These are phyloP conservation scores for Calcarisporium arbuscula DNA, from an alignment of 2,329 filamentous ascomycete genomes.

Conservation along the genomic window DNA sequence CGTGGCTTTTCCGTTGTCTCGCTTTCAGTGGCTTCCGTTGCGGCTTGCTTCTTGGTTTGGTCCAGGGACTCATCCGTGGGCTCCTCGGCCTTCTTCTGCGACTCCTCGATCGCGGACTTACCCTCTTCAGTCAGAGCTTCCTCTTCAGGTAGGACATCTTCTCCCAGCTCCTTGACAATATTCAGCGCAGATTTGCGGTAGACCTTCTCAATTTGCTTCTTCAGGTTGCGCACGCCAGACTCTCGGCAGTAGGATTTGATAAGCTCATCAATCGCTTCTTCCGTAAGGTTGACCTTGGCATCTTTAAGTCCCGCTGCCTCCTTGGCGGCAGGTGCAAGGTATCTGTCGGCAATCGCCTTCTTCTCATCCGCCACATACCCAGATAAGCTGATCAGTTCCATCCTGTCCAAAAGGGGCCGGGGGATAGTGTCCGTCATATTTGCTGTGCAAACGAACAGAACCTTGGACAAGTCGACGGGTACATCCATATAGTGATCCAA, in stretches of 20 bases:
- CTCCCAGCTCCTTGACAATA: constrained; percentile 91
- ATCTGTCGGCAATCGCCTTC: constrained; percentile 93
- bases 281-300: constrained; percentile 79
- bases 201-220: constrained; percentile 99
- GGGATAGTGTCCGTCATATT: constrained; percentile 99
- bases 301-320: constrained; percentile 86
- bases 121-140: constrained; percentile 80
- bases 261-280: constrained; percentile 86
- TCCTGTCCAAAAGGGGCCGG: constrained; percentile 84
- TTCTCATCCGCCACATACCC: constrained; percentile 98
- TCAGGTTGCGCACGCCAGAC: constrained; percentile 92
- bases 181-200: constrained; percentile 96
- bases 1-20: constrained; percentile 60
- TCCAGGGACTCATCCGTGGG: constrained; percentile 16
- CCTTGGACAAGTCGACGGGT: constrained; percentile 93
- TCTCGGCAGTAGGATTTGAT: constrained; percentile 99
- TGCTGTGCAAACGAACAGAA: constrained; percentile 96
- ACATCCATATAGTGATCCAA: constrained; percentile 98
- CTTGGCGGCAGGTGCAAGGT: constrained; percentile 90
- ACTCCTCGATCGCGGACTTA: constrained; percentile 67
- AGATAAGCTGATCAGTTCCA: constrained; percentile 95
- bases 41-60: constrained; percentile 18
- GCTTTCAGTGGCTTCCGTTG: constrained; percentile 26
- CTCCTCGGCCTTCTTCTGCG: constrained; percentile 59
- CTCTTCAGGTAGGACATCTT: constrained; percentile 73